Base-by-base conservation (phyloP, 78 protist species). In the Dictyostelium firmibasis region DNA sequence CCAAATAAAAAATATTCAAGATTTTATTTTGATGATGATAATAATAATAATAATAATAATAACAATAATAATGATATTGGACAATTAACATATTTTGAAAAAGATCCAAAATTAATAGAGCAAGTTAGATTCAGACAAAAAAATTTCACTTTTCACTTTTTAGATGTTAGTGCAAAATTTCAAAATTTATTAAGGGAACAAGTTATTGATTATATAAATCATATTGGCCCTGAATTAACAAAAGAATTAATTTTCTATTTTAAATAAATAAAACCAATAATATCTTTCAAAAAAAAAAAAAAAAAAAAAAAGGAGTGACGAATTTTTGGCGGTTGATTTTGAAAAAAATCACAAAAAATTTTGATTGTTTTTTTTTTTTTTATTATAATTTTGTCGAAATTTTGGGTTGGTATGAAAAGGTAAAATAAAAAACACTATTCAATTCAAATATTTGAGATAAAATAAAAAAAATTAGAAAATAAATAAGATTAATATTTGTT, bases 1-100 rank as follows among this genome's bases (percentile, higher is more conserved):
- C 62, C 62, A 50, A 13, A 76, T 14, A 87, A 78, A 60, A 47
- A n/a, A 60, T 87, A 87, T 18, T 77, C 70, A 5, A 35, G 77
- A n/a, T 87, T 87, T 57, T 31, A 33, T 25, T 69, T 35, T 41
- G 85, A 62, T 43, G 85, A 44, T 4, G 43, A 77, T 4, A 43
- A 41, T 0, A 77, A 43, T 14, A 77, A 18, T 11, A 75, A 75
- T 18, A 75, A 31, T 13, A 36, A 36, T 9, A 75, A 44, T 44
- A 44, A 44, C 7, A 44, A 44, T 44, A 44, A 44, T 44, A 10
- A 44, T 10, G 9, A 16, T 41, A 23, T 38, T 36, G 31, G 13
- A 29, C 27, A 16, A 31, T 75, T n/a, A 85, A 33, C 77, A n/a
- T 23, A 43, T 4, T 62, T 38, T 25, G 44, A 53, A 23, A 43